These are phyloP conservation scores for Populus hybrid DNA, from an alignment of 441 rosid species.

Conservation along the genomic window DNA sequence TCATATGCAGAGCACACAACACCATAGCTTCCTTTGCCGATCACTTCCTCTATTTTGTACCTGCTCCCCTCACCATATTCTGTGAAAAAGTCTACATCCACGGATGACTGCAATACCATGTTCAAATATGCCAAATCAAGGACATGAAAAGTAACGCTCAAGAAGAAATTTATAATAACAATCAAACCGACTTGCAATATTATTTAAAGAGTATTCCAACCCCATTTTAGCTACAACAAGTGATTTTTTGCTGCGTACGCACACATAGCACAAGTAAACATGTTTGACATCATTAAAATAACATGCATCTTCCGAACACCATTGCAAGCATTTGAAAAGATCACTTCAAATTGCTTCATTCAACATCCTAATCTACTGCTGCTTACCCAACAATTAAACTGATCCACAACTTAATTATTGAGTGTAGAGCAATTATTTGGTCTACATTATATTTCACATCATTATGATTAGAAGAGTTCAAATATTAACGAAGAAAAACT, in stretches of 20 bases:
- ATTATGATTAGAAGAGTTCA: not conserved
- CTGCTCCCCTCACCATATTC: slow-evolving; percentile 96
- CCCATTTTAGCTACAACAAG: not conserved
- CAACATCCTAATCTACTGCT: not conserved
- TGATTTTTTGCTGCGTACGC: not conserved
- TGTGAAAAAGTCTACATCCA: slow-evolving; percentile 87
- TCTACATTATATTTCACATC: not conserved
- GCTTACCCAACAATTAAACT: not conserved
- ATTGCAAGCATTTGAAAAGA: not conserved
- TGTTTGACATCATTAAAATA: slow-evolving; percentile 2
- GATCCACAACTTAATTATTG: not conserved
- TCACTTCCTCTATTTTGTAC: slow-evolving; percentile 90
- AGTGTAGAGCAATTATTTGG: not conserved
- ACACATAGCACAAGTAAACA: not conserved
- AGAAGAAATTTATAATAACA: not conserved
- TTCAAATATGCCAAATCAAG: slow-evolving; percentile 7
- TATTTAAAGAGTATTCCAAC: not conserved
- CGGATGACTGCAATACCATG: slow-evolving; percentile 57
- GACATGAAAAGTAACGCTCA: not conserved
- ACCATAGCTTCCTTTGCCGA: slow-evolving; percentile 98
- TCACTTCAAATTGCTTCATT: not conserved
- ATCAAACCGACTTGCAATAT: slow-evolving; percentile 3
- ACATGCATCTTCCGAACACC: not conserved
- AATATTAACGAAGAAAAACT: not conserved
- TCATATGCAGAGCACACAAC: slow-evolving; percentile 95